phyloP scores from a whole-genome alignment of 495 filamentous ascomycete species.

The Hypoxylon fragiforme region DNA sequence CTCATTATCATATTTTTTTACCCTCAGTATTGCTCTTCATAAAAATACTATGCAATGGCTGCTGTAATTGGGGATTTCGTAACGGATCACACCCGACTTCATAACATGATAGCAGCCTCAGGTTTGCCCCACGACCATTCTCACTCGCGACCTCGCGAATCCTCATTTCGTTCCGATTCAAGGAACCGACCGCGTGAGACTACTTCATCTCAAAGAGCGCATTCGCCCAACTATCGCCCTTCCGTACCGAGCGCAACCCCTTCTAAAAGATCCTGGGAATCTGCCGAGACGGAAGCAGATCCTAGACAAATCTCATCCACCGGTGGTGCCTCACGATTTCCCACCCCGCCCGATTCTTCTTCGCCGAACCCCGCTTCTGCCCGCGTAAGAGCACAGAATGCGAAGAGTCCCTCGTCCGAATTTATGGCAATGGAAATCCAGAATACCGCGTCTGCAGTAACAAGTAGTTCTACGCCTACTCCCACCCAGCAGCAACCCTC shows the following conservation, averaged over 20 bases:
- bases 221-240: conserved; percentile 35
- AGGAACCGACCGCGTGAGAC: conserved; percentile 44
- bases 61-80: conserved; percentile 53
- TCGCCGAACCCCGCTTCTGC: conserved; percentile 47
- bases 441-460: conserved; percentile 32
- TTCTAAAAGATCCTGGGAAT: conserved; percentile 38
- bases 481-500: conserved; percentile 55
- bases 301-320: conserved; percentile 31
- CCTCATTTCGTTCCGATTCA: conserved; percentile 44
- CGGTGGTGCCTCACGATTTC: conserved; percentile 47
- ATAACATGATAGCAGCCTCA: conserved; percentile 48
- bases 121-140: conserved; percentile 39
- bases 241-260: conserved; percentile 29
- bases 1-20: conserved; percentile 2
- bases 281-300: conserved; percentile 22
- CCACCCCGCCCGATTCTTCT: conserved; percentile 54
- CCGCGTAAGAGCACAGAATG: conserved; percentile 41
- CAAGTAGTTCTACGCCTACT: conserved; percentile 41
- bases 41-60: conserved; percentile 47
- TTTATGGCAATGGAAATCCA: conserved; percentile 44
- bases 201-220: conserved; percentile 32
- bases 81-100: conserved; percentile 49
- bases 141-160: conserved; percentile 44
- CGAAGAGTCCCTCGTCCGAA: conserved; percentile 30
- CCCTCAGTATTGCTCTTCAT: conserved; percentile 1